phyloP scores from a whole-genome alignment of 1,139 yeast species.

The Nakaseomyces kungkrabaensis region DNA sequence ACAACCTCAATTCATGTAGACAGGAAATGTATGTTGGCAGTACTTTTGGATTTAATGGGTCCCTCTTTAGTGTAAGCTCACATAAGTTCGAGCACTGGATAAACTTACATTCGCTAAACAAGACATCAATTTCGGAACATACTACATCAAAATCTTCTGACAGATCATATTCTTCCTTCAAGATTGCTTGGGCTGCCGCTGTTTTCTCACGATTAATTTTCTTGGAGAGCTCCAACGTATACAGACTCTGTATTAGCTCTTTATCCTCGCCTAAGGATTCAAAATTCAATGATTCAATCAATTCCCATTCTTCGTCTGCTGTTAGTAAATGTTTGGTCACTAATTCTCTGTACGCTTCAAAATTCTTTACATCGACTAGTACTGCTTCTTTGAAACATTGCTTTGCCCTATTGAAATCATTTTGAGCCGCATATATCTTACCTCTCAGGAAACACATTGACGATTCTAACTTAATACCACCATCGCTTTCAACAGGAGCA shows the following conservation, averaged over 20 bases:
- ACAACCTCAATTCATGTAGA: slow-evolving; percentile 74
- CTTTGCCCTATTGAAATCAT: slow-evolving; percentile 78
- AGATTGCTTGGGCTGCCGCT: slow-evolving; percentile 54
- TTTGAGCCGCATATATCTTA: slow-evolving; percentile 69
- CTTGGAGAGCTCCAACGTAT: slow-evolving; percentile 68
- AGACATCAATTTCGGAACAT: slow-evolving; percentile 58
- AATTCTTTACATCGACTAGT: slow-evolving; percentile 80
- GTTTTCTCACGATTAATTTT: slow-evolving; percentile 52
- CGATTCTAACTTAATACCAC: slow-evolving; percentile 77
- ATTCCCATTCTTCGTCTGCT: slow-evolving; percentile 82
- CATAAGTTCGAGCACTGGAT: slow-evolving; percentile 68
- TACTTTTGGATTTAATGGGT: slow-evolving; percentile 61
- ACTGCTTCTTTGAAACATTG: slow-evolving; percentile 85
- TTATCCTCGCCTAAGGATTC: slow-evolving; percentile 70
- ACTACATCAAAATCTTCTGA: slow-evolving; percentile 62
- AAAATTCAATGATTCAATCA: slow-evolving; percentile 53
- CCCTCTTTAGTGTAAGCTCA: slow-evolving; percentile 51
- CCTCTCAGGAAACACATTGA: slow-evolving; percentile 85
- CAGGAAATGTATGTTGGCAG: slow-evolving; percentile 79
- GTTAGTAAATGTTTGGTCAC: slow-evolving; percentile 66
- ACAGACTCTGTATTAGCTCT: slow-evolving; percentile 66
- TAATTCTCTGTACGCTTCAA: slow-evolving; percentile 81
- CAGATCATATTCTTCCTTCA: slow-evolving; percentile 64
- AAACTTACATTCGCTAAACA: slow-evolving; percentile 71
- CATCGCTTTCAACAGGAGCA: slow-evolving; percentile 35